Percentiles rank a stretch among this genome's conserved stretches.
These are phyloP conservation scores for Arabidopsis lyrata DNA, from an alignment of 441 rosid genomes.

Conservation along the genomic window DNA sequence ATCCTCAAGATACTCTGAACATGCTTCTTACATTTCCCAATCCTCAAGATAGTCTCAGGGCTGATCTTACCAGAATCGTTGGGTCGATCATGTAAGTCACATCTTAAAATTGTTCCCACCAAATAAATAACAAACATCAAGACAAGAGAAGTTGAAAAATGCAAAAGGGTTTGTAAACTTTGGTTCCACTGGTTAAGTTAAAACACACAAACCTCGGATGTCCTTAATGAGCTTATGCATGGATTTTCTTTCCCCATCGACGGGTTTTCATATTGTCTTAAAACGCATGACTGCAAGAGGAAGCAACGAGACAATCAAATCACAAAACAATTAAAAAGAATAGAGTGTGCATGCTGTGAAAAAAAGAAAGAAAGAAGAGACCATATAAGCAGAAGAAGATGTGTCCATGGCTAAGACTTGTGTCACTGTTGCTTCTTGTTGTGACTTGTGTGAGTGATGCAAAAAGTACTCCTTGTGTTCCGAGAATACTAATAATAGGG, in stretches of 20 bases:
- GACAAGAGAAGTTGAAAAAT: neutral
- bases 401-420: constrained; percentile 16
- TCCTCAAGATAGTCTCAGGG: constrained; percentile 32
- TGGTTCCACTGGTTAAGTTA: neutral
- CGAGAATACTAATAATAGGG: neutral
- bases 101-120: constrained; percentile 21
- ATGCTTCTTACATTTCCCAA: constrained; percentile 36
- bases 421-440: neutral
- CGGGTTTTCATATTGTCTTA: constrained; percentile 28
- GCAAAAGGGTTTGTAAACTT: neutral
- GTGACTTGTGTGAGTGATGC: neutral
- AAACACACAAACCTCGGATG: constrained; percentile 23
- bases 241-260: constrained; percentile 41
- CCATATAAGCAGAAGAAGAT: constrained; percentile 27
- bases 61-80: constrained; percentile 31
- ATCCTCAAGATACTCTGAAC: no score
- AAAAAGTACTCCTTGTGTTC: no score
- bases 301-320: neutral
- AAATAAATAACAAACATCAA: neutral
- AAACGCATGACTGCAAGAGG: constrained; percentile 36
- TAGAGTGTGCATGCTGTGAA: neutral
- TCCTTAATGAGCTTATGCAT: constrained; percentile 38
- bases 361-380: neutral
- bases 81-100: constrained; percentile 38
- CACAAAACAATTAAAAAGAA: neutral